phyloP scores from a whole-genome alignment of 1,284 basidiomycete species.

The Irpex rosettiformis region DNA sequence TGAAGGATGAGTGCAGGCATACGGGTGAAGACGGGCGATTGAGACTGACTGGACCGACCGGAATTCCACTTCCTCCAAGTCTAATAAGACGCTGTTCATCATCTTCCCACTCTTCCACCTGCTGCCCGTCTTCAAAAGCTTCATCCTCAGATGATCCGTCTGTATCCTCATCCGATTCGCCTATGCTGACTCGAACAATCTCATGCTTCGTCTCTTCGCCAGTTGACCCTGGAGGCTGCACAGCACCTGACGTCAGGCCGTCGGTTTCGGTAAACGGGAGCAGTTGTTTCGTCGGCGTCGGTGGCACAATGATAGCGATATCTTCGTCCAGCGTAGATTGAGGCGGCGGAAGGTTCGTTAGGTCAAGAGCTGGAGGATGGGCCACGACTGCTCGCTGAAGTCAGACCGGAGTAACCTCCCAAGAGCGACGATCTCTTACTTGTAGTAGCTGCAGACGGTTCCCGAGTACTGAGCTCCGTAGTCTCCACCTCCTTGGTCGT shows the following conservation, averaged over 20 bases:
- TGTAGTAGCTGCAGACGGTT: constrained; percentile 23
- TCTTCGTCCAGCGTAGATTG: constrained; percentile 15
- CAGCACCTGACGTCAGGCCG: constrained; percentile 64
- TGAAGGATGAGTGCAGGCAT: constrained; percentile 8
- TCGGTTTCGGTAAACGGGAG: constrained; percentile 52
- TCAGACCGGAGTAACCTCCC: constrained; percentile 7
- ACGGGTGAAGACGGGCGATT: background rate
- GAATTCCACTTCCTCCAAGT: constrained; percentile 81
- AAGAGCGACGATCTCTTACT: constrained; percentile 11
- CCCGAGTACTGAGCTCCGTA: constrained; percentile 20
- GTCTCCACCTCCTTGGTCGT: constrained; percentile 26
- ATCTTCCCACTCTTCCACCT: constrained; percentile 53
- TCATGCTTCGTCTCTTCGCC: constrained; percentile 42
- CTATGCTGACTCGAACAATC: constrained; percentile 27
- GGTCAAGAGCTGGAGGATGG: constrained; percentile 1
- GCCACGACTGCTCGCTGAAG: constrained; percentile 9
- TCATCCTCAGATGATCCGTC: constrained; percentile 43
- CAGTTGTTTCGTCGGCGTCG: constrained; percentile 45
- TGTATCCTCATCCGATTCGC: constrained; percentile 38
- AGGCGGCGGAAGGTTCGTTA: background rate
- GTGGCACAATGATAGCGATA: constrained; percentile 45
- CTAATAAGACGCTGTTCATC: constrained; percentile 80
- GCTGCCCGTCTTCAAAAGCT: constrained; percentile 43
- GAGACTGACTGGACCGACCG: constrained; percentile 65
- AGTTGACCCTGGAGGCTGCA: constrained; percentile 67